phyloP scores from a whole-genome alignment of 345 rosid species.

The Lagerstroemia speciosa region DNA sequence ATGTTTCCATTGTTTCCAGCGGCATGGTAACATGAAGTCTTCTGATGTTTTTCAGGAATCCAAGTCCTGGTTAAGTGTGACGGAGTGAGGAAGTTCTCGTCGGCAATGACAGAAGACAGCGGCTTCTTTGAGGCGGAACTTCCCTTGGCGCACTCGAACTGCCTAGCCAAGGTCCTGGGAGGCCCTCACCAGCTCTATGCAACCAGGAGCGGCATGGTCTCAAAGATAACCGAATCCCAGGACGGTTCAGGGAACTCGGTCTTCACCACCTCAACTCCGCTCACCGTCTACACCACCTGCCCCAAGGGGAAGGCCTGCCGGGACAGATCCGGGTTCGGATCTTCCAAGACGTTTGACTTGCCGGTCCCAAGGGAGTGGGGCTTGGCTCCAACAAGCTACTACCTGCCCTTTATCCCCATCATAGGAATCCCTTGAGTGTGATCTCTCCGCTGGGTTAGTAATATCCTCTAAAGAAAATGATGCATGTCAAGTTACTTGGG shows the following conservation, averaged over 20 bases:
- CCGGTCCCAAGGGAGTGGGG: slow-evolving; percentile 89
- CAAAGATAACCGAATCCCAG: slow-evolving; percentile 35
- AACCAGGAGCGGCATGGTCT: slow-evolving; percentile 26
- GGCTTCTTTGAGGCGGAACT: slow-evolving; percentile 56
- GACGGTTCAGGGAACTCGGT: slow-evolving; percentile 10
- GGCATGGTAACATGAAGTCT: no score
- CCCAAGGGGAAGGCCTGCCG: slow-evolving; percentile 33
- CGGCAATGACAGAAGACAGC: slow-evolving; percentile 28
- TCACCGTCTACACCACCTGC: slow-evolving; percentile 45
- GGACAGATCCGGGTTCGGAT: slow-evolving; percentile 14
- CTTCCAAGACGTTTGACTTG: slow-evolving; percentile 64
- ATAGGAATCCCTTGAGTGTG: slow-evolving; percentile 63
- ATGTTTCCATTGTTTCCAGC: no score
- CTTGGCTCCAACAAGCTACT: slow-evolving; percentile 77
- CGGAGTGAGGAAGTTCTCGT: slow-evolving; percentile 25
- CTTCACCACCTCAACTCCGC: slow-evolving; percentile 49
- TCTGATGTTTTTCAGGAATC: slow-evolving; percentile 33
- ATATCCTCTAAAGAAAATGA: no score
- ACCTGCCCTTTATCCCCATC: slow-evolving; percentile 70
- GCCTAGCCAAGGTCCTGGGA: slow-evolving; percentile 55
- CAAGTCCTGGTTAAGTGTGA: slow-evolving; percentile 55
- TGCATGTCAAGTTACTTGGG: no score
- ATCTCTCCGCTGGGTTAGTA: no score
- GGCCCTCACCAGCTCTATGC: slow-evolving; percentile 50
- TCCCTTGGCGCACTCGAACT: slow-evolving; percentile 26